phyloP scores from a whole-genome alignment of 768 basidiomycete genomes.

The Amanita exitialis region DNA sequence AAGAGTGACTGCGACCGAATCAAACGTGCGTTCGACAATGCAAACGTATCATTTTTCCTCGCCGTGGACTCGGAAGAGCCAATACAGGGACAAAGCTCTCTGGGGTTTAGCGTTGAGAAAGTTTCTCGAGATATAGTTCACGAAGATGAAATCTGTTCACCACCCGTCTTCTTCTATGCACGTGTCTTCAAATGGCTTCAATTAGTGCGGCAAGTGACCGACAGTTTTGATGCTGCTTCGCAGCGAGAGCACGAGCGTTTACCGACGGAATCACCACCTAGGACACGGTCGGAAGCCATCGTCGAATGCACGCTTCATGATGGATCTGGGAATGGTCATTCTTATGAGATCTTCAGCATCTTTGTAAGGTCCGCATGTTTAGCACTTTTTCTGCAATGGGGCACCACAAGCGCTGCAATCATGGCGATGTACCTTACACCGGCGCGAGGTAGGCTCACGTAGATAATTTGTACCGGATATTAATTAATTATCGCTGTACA shows the following conservation, averaged over 20 bases:
- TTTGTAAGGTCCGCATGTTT: slow-evolving; percentile 8
- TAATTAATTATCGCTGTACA: neutral
- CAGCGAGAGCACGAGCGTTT: neutral
- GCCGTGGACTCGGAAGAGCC: no score
- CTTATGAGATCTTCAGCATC: slow-evolving; percentile 7
- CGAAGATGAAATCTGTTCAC: slow-evolving; percentile 11
- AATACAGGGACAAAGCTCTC: slow-evolving; percentile 10
- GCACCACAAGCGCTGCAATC: slow-evolving; percentile 15
- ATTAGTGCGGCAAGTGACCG: slow-evolving; percentile 8
- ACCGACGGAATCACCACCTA: neutral
- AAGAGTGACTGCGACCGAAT: no score
- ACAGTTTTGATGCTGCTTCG: slow-evolving; percentile 8
- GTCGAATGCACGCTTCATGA: neutral
- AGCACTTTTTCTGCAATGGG: slow-evolving; percentile 16
- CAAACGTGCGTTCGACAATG: no score
- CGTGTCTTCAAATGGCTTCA: slow-evolving; percentile 14
- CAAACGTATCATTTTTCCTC: no score
- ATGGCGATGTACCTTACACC: slow-evolving; percentile 14
- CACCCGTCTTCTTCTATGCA: slow-evolving; percentile 15
- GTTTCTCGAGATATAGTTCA: neutral
- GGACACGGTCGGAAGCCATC: neutral
- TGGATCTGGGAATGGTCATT: no score
- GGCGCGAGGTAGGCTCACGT: slow-evolving; percentile 12
- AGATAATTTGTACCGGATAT: neutral
- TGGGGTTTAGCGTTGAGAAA: no score